phyloP scores from a whole-genome alignment of 257 asterid genomes.

The Asclepias syriaca region DNA sequence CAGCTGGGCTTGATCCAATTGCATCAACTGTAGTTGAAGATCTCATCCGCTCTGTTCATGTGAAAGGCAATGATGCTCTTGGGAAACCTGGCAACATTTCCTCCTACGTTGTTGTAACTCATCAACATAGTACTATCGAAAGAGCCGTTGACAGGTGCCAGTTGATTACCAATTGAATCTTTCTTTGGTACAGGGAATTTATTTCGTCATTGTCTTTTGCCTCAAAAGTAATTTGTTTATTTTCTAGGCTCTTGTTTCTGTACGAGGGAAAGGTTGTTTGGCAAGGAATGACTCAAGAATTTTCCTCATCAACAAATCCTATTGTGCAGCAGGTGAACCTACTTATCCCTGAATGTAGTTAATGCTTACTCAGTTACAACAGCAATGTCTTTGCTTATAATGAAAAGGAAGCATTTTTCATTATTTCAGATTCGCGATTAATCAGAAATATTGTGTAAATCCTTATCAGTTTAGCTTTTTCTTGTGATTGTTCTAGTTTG shows the following conservation, averaged over 20 bases:
- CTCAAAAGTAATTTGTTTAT: conserved; percentile 13
- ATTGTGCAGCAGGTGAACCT: conserved; percentile 78
- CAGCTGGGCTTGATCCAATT: conserved; percentile 99
- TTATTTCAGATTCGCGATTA: not conserved
- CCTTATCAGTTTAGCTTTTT: conserved; percentile 9
- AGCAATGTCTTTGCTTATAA: not conserved
- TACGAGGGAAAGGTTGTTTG: conserved; percentile 89
- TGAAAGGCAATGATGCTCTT: conserved; percentile 74
- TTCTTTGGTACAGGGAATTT: not conserved
- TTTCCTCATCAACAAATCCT: conserved; percentile 75
- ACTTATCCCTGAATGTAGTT: not conserved
- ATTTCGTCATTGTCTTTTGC: not conserved
- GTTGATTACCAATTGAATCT: conserved; percentile 10
- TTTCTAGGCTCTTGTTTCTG: conserved; percentile 65
- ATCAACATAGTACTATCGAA: conserved; percentile 94
- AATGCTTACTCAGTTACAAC: not conserved
- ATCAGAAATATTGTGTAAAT: not conserved
- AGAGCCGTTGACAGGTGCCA: conserved; percentile 95
- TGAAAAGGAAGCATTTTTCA: not conserved
- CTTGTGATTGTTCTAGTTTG: conserved; percentile 52
- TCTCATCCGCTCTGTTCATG: conserved; percentile 94
- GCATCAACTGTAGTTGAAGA: conserved; percentile 99
- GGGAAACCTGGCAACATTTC: conserved; percentile 93
- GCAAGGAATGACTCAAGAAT: conserved; percentile 96
- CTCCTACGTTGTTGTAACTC: conserved; percentile 91